Base-by-base conservation (phyloP, 2,329 filamentous ascomycete species). In the Cryphonectria radicalis region DNA sequence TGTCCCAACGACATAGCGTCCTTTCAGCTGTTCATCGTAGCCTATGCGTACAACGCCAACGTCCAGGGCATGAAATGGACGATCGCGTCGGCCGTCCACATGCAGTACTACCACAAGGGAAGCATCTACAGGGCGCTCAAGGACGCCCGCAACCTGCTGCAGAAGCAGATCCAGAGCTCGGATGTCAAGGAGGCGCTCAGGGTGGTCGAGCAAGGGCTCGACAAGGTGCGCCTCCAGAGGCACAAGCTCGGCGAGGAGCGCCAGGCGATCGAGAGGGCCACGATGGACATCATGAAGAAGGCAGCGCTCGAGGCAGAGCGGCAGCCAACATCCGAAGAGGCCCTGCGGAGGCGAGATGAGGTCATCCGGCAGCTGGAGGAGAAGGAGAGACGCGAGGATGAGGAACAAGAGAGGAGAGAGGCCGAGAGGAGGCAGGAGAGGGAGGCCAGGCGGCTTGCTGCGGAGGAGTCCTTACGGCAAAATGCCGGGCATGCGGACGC, bases 1-100 rank as follows among this genome's bases (percentile, higher is more conserved):
- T 64, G 72, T 37, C 72, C 77, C 0, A 78, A 78, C 71, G 81
- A 79, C 72, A 68, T 76, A n/a, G 72, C 73, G 35, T 81, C 79
- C 72, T 81, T 80, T 70, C 73, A 72, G 25, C 75, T 80, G 42
- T 74, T 81, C 19, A 68, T 80, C 8, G 25, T 69, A 1, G 75
- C 76, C 3, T 79, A 77, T 57, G 73, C 75, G 3, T 70, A 72
- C 66, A 73, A 77, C 8, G 73, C 75, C n/a, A 77, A 80, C 57
- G 71, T 77, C 1, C 70, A 66, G 6, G 76, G 76, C 32, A 72
- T 81, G 28, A 73, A 75, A 5, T 66, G 73, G 14, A 74, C 74
- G 19, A 66, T 78, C 17, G 66, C 73, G 32, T 72, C 76, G 19
- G 69, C 76, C 63, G 63, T 63, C 66, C n/a, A 75, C 22, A 62